phyloP scores from a whole-genome alignment of 495 filamentous ascomycete species.

The Hyaloscypha finlandica region DNA sequence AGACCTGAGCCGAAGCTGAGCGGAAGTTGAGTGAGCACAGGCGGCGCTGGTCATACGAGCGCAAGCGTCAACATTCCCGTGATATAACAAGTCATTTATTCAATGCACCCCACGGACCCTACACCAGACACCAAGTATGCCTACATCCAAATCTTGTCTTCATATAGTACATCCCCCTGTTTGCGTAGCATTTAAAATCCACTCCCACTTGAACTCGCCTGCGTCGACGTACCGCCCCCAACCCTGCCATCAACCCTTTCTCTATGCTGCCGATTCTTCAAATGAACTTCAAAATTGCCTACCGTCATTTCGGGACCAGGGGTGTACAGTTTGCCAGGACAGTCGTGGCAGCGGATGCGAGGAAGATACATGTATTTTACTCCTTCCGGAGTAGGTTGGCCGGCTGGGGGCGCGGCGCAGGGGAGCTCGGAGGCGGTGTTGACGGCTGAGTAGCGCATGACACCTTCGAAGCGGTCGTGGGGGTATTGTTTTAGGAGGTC shows the following conservation, averaged over 20 bases:
- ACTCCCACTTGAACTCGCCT: neutral
- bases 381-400: slow-evolving; percentile 49
- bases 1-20: too few relatives aligned
- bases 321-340: slow-evolving; percentile 90
- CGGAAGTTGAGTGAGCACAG: too few relatives aligned
- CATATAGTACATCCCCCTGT: neutral
- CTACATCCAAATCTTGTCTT: neutral
- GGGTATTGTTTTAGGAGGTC: slow-evolving; percentile 65
- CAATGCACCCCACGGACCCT: neutral
- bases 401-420: slow-evolving; percentile 49
- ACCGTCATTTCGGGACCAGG: slow-evolving; percentile 80
- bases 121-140: neutral
- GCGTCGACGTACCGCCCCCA: neutral
- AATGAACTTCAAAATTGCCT: slow-evolving; percentile 87
- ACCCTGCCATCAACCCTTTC: slow-evolving; percentile 66
- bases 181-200: neutral
- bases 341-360: slow-evolving; percentile 86
- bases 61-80: neutral
- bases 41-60: neutral
- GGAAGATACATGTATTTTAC: slow-evolving; percentile 77
- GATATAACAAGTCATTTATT: neutral
- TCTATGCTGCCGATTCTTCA: slow-evolving; percentile 78
- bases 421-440: slow-evolving; percentile 63
- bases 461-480: slow-evolving; percentile 77
- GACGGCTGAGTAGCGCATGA: slow-evolving; percentile 83